phyloP scores from a whole-genome alignment of 352 stramenopile genomes.

The Pythium pectinolyticum region DNA sequence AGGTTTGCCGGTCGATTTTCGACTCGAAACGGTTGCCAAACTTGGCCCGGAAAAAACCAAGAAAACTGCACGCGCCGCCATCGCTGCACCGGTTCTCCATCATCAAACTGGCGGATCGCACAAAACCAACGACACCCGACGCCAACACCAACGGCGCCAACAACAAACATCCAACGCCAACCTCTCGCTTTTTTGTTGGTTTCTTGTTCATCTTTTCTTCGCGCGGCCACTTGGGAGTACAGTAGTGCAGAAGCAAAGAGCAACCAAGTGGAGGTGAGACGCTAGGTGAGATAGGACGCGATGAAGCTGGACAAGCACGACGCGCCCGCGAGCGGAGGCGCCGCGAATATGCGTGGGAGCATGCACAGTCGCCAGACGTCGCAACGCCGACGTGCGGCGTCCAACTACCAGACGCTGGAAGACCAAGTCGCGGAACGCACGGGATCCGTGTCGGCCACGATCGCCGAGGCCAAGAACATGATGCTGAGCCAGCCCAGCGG shows the following conservation, averaged over 20 bases:
- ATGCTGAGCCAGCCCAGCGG: constrained; percentile 34
- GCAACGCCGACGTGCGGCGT: constrained; percentile 55
- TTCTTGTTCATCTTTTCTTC: background rate
- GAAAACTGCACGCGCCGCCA: constrained; percentile 15
- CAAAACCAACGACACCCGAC: constrained; percentile 4
- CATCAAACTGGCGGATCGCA: constrained; percentile 9
- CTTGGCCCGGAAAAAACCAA: constrained; percentile 22
- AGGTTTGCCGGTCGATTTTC: background rate
- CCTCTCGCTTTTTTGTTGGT: background rate
- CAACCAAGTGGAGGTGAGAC: background rate
- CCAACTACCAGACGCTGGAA: constrained; percentile 83
- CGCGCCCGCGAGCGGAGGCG: background rate
- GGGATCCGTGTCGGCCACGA: constrained; percentile 22
- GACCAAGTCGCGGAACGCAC: constrained; percentile 50
- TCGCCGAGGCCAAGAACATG: constrained; percentile 25
- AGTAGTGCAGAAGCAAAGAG: background rate
- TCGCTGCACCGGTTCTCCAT: constrained; percentile 1
- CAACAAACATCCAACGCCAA: background rate
- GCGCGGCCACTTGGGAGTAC: background rate
- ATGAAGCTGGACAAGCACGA: constrained; percentile 23
- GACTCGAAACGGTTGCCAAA: constrained; percentile 19
- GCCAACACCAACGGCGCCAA: background rate
- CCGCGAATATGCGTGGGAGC: constrained; percentile 16
- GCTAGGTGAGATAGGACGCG: too few relatives aligned
- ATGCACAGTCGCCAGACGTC: constrained; percentile 27